These are phyloP conservation scores for Phaffia rhodozyma DNA, from an alignment of 1,284 basidiomycete genomes.

Conservation along the genomic window DNA sequence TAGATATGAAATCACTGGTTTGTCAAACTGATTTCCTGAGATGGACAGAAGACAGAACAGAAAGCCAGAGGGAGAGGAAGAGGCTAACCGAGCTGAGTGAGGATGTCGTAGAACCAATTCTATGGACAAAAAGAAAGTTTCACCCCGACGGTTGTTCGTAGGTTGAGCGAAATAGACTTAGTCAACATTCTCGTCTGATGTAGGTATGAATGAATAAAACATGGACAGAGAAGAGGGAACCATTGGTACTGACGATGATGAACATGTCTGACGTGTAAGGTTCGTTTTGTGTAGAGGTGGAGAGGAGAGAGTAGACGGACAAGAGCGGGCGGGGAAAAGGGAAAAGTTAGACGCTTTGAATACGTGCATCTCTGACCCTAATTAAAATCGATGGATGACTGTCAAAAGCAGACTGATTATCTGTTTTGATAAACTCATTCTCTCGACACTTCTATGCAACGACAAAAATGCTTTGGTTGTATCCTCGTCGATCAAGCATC, in stretches of 20 bases:
- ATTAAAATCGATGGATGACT: too few relatives aligned
- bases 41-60: not conserved
- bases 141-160: not conserved
- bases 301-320: not conserved
- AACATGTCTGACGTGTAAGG: slow-evolving; percentile 17
- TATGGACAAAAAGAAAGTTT: slow-evolving; percentile 17
- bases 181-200: not conserved
- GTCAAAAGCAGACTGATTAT: too few relatives aligned
- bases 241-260: slow-evolving; percentile 19
- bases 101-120: slow-evolving; percentile 92
- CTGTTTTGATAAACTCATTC: too few relatives aligned
- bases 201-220: not conserved
- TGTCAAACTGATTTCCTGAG: not conserved
- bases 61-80: not conserved
- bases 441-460: too few relatives aligned
- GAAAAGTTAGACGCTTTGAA: too few relatives aligned
- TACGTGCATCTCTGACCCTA: too few relatives aligned
- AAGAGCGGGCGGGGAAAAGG: too few relatives aligned
- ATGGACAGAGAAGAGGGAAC: not conserved
- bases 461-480: too few relatives aligned
- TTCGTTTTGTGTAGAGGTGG: not conserved
- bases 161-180: not conserved
- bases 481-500: too few relatives aligned
- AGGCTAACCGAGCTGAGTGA: slow-evolving; percentile 69
- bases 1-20: slow-evolving; percentile 17